These are phyloP conservation scores for Lobosporangium transversale DNA, from an alignment of 192 early-diverging fungal genomes.

Conservation along the genomic window DNA sequence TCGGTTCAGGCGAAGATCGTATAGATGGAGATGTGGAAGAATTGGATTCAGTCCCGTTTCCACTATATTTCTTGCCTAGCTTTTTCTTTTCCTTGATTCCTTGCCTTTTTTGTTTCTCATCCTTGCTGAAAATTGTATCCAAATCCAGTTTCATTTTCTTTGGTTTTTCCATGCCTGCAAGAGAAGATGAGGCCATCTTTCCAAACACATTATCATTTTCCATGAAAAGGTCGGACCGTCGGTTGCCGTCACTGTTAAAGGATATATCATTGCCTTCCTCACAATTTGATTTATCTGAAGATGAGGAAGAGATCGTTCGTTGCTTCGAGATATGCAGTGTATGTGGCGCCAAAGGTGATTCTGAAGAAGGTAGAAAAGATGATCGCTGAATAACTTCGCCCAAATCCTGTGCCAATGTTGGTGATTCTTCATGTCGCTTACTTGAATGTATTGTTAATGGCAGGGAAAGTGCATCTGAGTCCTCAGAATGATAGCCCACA, in stretches of 20 bases:
- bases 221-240: too few relatives aligned
- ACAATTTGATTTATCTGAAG: too few relatives aligned
- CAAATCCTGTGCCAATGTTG: constrained; percentile 8
- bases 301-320: too few relatives aligned
- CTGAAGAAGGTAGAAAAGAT: neutral
- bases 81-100: constrained; percentile 16
- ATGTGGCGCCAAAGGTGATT: too few relatives aligned
- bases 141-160: constrained; percentile 8
- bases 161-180: neutral
- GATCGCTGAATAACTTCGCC: constrained; percentile 26
- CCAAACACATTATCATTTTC: too few relatives aligned
- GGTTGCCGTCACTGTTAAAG: too few relatives aligned
- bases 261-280: too few relatives aligned
- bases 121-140: constrained; percentile 19
- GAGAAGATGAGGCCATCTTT: too few relatives aligned
- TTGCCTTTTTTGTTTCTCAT: constrained; percentile 12
- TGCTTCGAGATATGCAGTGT: too few relatives aligned
- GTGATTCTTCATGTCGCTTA: neutral
- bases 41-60: too few relatives aligned
- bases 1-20: neutral
- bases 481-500: neutral
- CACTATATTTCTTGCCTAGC: neutral
- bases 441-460: neutral
- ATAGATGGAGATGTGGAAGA: neutral
- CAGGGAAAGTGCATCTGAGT: neutral